phyloP scores from a whole-genome alignment of 192 early-diverging fungal genomes.

The Piromyces finnis region DNA sequence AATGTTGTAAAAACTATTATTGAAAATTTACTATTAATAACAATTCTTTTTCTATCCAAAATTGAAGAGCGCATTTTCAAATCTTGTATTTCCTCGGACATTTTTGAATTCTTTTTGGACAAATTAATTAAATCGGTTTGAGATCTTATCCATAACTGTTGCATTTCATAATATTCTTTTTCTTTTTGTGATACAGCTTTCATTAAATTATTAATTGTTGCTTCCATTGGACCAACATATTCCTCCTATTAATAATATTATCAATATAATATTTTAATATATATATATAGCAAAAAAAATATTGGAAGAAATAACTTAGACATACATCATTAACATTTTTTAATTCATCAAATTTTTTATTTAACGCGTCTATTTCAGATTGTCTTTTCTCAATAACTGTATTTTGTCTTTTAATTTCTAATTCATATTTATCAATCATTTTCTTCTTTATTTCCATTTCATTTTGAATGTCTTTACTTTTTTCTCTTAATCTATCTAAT shows the following conservation, averaged over 20 bases:
- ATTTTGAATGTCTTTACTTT: constrained; percentile 12
- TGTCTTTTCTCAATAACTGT: constrained; percentile 39
- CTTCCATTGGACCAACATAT: constrained; percentile 35
- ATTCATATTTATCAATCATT: constrained; percentile 39
- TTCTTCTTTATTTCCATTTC: constrained; percentile 24
- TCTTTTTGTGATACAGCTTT: constrained; percentile 28
- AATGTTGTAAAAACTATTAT: no score
- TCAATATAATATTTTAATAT: neutral
- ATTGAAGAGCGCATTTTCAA: constrained; percentile 33
- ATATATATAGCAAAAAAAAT: no score
- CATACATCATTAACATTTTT: constrained; percentile 15
- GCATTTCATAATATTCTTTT: constrained; percentile 27
- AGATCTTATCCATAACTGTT: constrained; percentile 34
- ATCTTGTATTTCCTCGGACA: constrained; percentile 26
- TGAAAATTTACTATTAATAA: constrained; percentile 24
- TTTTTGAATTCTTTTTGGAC: constrained; percentile 16
- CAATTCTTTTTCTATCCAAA: constrained; percentile 31
- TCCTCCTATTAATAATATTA: constrained; percentile 15
- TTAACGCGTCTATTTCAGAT: constrained; percentile 35
- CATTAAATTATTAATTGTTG: constrained; percentile 40
- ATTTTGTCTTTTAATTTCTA: constrained; percentile 32
- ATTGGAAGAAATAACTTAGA: no score
- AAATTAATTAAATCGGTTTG: constrained; percentile 37
- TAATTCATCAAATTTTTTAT: constrained; percentile 38
- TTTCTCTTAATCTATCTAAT: constrained; percentile 15